These are phyloP conservation scores for Abortiporus biennis DNA, from an alignment of 1,284 basidiomycete genomes.

Conservation along the genomic window DNA sequence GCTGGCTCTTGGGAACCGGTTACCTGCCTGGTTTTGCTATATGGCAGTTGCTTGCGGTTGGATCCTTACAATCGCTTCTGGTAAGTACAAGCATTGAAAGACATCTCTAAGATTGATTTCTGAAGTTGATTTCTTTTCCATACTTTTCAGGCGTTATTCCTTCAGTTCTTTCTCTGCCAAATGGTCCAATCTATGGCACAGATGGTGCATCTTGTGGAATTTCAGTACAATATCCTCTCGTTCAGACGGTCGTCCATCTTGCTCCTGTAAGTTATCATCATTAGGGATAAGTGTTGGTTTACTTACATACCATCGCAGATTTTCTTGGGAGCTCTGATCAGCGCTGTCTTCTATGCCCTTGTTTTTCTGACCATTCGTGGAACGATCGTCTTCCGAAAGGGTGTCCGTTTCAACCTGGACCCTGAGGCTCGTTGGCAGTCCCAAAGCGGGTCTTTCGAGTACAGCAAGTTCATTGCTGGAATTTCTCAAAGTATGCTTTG, in stretches of 20 bases:
- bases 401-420: slow-evolving; percentile 42
- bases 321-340: slow-evolving; percentile 46
- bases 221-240: slow-evolving; percentile 30
- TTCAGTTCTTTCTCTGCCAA: slow-evolving; percentile 36
- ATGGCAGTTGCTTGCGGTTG: slow-evolving; percentile 47
- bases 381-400: slow-evolving; percentile 35
- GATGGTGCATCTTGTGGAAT: slow-evolving; percentile 49
- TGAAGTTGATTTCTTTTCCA: slow-evolving; percentile 1
- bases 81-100: slow-evolving; percentile 27
- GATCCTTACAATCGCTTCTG: slow-evolving; percentile 38
- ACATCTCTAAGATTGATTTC: neutral
- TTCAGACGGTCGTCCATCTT: slow-evolving; percentile 46
- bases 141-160: slow-evolving; percentile 7
- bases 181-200: slow-evolving; percentile 43
- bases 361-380: slow-evolving; percentile 53
- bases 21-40: slow-evolving; percentile 41
- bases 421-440: slow-evolving; percentile 39
- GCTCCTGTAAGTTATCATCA: slow-evolving; percentile 42
- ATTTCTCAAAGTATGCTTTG: slow-evolving; percentile 64
- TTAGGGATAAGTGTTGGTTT: neutral
- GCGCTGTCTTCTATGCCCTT: slow-evolving; percentile 49
- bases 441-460: slow-evolving; percentile 31
- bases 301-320: slow-evolving; percentile 34
- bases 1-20: slow-evolving; percentile 49
- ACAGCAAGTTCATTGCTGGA: slow-evolving; percentile 51